A percentile compares a stretch with the other conserved stretches of the same genome.
Evolutionary conservation across 2,329 filamentous ascomycete genomes (phyloP).

Genomic region (Penicillium sp.): DNA sequence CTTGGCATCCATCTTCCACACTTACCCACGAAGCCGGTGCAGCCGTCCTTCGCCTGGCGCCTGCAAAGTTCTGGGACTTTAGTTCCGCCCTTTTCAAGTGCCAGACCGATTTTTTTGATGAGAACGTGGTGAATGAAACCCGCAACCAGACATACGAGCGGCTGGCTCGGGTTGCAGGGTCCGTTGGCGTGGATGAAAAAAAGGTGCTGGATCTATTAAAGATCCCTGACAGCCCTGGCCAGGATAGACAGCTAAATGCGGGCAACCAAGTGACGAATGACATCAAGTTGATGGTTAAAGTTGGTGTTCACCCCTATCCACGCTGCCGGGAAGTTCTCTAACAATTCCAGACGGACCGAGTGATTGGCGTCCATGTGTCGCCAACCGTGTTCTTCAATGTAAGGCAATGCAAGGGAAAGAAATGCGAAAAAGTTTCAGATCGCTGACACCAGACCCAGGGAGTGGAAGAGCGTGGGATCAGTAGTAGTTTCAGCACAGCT

Average conservation of each 20-base stretch:
- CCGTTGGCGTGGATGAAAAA: conserved; percentile 71
- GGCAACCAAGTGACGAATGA: conserved; percentile 86
- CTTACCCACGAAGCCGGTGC: conserved; percentile 74
- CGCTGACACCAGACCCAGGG: conserved; percentile 49
- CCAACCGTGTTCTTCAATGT: conserved; percentile 87
- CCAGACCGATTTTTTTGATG: conserved; percentile 83
- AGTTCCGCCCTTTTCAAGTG: conserved; percentile 69
- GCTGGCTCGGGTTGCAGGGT: conserved; percentile 72
- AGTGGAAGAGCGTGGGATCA: conserved; percentile 77
- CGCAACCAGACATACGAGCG: conserved; percentile 83
- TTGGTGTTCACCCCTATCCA: conserved; percentile 36
- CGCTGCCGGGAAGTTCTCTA: conserved; percentile 13
- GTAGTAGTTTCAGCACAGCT: conserved; percentile 74
- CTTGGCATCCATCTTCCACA: conserved; percentile 89
- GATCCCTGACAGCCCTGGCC: conserved; percentile 68
- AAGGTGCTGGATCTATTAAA: conserved; percentile 70
- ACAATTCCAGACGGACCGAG: conserved; percentile 58
- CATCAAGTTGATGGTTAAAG: conserved; percentile 81
- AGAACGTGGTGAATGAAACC: conserved; percentile 78
- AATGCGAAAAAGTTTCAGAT: no score
- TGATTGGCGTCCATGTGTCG: conserved; percentile 85
- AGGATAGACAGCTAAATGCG: conserved; percentile 71
- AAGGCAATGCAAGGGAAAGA: conserved; percentile 19
- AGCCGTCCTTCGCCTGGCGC: conserved; percentile 73
- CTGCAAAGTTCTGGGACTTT: conserved; percentile 79